phyloP scores from a whole-genome alignment of 495 filamentous ascomycete genomes.

The Acidiella bohemica region DNA sequence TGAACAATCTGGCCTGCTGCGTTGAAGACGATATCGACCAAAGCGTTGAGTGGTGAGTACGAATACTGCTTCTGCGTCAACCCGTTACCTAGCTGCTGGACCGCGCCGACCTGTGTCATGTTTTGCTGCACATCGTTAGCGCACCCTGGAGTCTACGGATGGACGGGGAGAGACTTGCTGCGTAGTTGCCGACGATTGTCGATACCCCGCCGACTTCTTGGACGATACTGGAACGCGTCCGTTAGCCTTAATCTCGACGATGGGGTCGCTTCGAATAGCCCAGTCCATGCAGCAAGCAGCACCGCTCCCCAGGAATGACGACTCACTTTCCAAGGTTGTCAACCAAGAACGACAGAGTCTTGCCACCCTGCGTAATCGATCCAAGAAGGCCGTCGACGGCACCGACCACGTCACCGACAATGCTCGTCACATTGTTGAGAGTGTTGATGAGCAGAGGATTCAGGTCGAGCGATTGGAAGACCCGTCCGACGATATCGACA shows the following conservation, averaged over 20 bases:
- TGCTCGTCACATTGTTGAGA: constrained; percentile 36
- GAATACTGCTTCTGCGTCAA: constrained; percentile 40
- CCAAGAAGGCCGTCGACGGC: constrained; percentile 42
- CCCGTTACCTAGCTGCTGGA: constrained; percentile 34
- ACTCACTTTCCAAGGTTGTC: constrained; percentile 49
- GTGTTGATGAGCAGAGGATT: constrained; percentile 44
- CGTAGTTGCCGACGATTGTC: constrained; percentile 41
- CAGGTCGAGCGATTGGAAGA: constrained; percentile 40
- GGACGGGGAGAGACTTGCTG: constrained; percentile 10
- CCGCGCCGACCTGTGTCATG: constrained; percentile 42
- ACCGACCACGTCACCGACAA: constrained; percentile 39
- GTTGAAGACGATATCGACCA: constrained; percentile 46
- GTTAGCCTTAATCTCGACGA: too few species aligned
- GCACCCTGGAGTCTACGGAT: neutral
- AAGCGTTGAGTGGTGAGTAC: constrained; percentile 38
- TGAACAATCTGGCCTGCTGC: constrained; percentile 42
- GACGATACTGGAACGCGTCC: too few species aligned
- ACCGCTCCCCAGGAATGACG: too few species aligned
- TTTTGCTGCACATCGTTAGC: constrained; percentile 23
- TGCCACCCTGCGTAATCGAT: constrained; percentile 38
- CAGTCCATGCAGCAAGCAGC: too few species aligned
- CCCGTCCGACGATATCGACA: constrained; percentile 45
- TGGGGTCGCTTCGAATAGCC: too few species aligned
- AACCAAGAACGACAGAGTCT: constrained; percentile 39
- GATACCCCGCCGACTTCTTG: constrained; percentile 37